Conservation (phyloP, 2,329 filamentous ascomycete genomes). For the Penicillium freii region DNA sequence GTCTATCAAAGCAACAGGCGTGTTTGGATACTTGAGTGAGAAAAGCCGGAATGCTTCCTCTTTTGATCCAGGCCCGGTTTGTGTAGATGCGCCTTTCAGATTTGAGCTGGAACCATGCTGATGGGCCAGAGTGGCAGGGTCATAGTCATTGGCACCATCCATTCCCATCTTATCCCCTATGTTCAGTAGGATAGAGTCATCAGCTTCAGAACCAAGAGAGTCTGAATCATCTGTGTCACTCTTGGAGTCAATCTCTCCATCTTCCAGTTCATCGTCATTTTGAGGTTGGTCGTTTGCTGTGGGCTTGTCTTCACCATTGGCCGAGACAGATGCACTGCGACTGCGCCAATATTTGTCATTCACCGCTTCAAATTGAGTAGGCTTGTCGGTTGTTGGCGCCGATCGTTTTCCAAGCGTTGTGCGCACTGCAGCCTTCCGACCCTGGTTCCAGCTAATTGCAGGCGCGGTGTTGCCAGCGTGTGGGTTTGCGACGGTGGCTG, state of each 20-base stretch:
- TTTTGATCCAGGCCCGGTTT: conserved; percentile 26
- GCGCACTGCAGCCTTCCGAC: conserved; percentile 42
- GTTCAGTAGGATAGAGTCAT: conserved; percentile 46
- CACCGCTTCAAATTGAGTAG: conserved; percentile 33
- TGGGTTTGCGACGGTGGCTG: conserved; percentile 16
- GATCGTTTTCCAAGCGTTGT: conserved; percentile 41
- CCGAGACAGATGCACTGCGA: conserved; percentile 33
- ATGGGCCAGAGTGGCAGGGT: conserved; percentile 21
- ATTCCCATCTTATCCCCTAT: conserved; percentile 29
- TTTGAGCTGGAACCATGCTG: conserved; percentile 1
- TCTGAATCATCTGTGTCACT: conserved; percentile 34
- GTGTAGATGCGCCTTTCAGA: conserved; percentile 2
- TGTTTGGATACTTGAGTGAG: conserved; percentile 34
- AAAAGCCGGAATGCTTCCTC: conserved; percentile 36
- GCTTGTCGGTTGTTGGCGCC: conserved; percentile 16
- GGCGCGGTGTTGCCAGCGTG: conserved; percentile 28
- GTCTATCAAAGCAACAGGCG: conserved; percentile 38
- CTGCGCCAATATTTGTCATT: conserved; percentile 41
- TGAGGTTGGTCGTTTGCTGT: background rate
- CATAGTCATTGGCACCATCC: conserved; percentile 20
- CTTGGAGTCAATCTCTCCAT: conserved; percentile 32
- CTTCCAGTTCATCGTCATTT: conserved; percentile 21
- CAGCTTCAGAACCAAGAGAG: conserved; percentile 37
- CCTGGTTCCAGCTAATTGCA: conserved; percentile 47
- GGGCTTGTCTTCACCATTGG: conserved; percentile 5